phyloP scores from a whole-genome alignment of 129 eudicot genomes.

The Flaveria brownii region DNA sequence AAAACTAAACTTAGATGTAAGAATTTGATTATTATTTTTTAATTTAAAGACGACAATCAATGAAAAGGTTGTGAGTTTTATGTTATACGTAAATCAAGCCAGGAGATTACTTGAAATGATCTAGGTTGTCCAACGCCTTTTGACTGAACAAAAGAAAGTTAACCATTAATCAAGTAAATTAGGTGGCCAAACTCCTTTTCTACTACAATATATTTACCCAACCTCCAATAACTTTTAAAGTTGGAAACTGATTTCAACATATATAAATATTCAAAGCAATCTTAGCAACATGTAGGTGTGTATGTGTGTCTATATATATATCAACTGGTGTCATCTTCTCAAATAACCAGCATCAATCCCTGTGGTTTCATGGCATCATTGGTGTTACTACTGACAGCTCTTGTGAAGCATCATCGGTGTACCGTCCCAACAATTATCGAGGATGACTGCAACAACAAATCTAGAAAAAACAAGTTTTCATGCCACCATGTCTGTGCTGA shows the following conservation, averaged over 20 bases:
- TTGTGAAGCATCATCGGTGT: slow-evolving; percentile 11
- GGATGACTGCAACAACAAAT: neutral
- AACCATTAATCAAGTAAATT: neutral
- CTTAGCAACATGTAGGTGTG: too few species aligned
- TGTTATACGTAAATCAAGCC: too few species aligned
- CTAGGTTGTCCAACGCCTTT: slow-evolving; percentile 19
- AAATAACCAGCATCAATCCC: neutral
- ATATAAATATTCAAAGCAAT: neutral
- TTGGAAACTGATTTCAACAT: neutral
- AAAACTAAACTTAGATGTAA: too few species aligned
- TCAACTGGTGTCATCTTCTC: neutral
- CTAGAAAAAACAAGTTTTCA: slow-evolving; percentile 17
- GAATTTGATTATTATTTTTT: neutral
- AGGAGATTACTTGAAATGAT: neutral
- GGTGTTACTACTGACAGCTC: slow-evolving; percentile 31
- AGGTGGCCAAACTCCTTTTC: slow-evolving; percentile 27
- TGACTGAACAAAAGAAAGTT: slow-evolving; percentile 14
- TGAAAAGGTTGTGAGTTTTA: neutral
- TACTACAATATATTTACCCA: slow-evolving; percentile 15
- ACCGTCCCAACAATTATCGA: slow-evolving; percentile 1
- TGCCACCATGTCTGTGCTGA: slow-evolving; percentile 15
- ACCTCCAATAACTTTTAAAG: slow-evolving; percentile 11
- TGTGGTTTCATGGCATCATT: slow-evolving; percentile 30
- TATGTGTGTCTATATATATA: neutral
- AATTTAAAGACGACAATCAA: neutral